Evolutionary conservation across 192 early-diverging fungal genomes (phyloP), one percentile per base, ranked within the genome.

Genomic region (Linnemannia zychae): DNA sequence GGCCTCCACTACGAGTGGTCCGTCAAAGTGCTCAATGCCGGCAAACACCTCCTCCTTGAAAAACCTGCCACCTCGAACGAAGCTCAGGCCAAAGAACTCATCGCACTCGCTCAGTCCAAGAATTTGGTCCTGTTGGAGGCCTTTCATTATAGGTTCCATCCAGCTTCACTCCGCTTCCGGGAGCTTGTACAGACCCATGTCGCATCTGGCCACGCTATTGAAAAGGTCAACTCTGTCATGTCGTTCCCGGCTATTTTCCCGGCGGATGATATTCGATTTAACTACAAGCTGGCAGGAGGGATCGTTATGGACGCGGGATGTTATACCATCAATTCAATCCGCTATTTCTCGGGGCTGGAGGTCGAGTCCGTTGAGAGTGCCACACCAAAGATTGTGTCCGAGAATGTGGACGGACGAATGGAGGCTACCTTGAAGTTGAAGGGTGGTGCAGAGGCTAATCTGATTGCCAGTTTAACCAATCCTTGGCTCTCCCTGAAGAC

Each of bases 41-140:
- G 90, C 12, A 94, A 94, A 60, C 91, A 94, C 69, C 84, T 94
- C 31, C 85, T 94, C 15, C 77, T 88, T 15, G 78, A 90, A 69
- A 90, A 90, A 68, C 87, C 89, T 11, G 75, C 89, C 4, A 72
- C 87, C 2, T 80, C 77, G 24, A 90, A 90, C 31, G 89, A 77
- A 20, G 66, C 60, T 0, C 85, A 90, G 66, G 73, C 88, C 2
- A 47, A 74, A 4, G 73, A 79, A 4, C 52, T 90, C 16, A 71
- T 86, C 31, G 80, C 50, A 3, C 28, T 86, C n/a, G 88, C 87
- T 22, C 52, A 74, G 18, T 57, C 75, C 53, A 74, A 89, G 67
- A 83, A 90, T 49, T 37, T 77, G 31, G 76, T 90, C 13, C 68
- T 90, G 12, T 46, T 90, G 4, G 89, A 90, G 50, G 89, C 89